Evolutionary conservation across 148 eudicot species (phyloP).

Genomic region (Rhododendron ferrugineum): DNA sequence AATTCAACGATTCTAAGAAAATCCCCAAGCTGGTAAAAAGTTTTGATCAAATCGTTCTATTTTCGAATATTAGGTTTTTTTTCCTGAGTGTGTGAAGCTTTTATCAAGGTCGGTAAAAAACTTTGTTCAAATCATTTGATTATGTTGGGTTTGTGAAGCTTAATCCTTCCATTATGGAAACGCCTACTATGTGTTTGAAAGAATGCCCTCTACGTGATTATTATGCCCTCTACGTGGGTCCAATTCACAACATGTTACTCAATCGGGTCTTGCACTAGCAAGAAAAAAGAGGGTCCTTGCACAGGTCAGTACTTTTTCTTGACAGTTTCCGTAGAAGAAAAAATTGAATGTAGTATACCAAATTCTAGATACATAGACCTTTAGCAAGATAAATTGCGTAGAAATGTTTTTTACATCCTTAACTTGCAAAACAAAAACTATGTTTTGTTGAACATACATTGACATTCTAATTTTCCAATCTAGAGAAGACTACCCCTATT

Average conservation of each 20-base stretch:
- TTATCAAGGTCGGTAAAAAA: too few species aligned
- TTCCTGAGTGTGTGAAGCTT: too few species aligned
- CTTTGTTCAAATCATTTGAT: too few species aligned
- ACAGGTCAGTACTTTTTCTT: conserved; percentile 46
- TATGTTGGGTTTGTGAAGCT: too few species aligned
- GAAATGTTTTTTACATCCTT: neutral
- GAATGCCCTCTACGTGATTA: too few species aligned
- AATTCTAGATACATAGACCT: neutral
- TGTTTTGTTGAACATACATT: neutral
- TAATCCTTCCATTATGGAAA: too few species aligned
- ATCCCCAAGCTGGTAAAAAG: too few species aligned
- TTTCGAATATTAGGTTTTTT: too few species aligned
- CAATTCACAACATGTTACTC: conserved; percentile 58
- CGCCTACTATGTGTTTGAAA: too few species aligned
- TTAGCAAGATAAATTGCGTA: neutral
- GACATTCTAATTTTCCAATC: neutral
- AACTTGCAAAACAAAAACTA: neutral
- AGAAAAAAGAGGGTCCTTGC: conserved; percentile 78
- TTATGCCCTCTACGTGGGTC: conserved; percentile 33
- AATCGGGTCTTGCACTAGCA: conserved; percentile 66
- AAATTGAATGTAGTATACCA: neutral
- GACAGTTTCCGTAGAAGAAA: neutral
- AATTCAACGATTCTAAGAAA: too few species aligned
- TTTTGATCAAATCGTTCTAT: too few species aligned
- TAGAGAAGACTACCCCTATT: neutral